A percentile compares a stretch with the other conserved stretches of the same genome.
phyloP scores from a whole-genome alignment of 1,139 yeast genomes.

The Magnusiomyces fungicola region DNA sequence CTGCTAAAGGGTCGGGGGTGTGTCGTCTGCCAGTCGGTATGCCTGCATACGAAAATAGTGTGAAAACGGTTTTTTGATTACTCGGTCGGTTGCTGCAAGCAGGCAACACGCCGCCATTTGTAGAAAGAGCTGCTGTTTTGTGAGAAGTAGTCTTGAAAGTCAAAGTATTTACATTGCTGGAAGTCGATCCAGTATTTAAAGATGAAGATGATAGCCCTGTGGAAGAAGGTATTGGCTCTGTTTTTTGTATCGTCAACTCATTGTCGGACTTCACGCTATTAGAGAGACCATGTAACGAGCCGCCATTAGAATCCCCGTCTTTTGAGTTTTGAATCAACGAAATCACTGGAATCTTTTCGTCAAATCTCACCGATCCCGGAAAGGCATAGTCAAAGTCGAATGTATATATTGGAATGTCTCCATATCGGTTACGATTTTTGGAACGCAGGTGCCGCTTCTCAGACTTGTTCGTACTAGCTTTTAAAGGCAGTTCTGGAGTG shows the following conservation, averaged over 20 bases:
- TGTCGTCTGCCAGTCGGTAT: conserved; percentile 13
- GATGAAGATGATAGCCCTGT: not conserved
- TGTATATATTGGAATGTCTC: not conserved
- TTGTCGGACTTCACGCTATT: too few species aligned
- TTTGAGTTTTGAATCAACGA: not conserved
- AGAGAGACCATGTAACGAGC: not conserved
- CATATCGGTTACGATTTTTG: not conserved
- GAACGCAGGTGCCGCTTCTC: conserved; percentile 4
- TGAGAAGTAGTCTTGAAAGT: too few species aligned
- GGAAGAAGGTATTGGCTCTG: not conserved
- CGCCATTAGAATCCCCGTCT: not conserved
- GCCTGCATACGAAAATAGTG: conserved; percentile 11
- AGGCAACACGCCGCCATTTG: too few species aligned
- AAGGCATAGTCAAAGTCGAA: conserved; percentile 1
- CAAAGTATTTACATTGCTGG: not conserved
- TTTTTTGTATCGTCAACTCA: too few species aligned
- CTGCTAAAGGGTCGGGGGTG: conserved; percentile 11
- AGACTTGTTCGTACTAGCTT: not conserved
- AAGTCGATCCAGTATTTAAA: not conserved
- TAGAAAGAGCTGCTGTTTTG: too few species aligned
- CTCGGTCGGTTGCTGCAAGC: too few species aligned
- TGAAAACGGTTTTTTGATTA: conserved; percentile 4
- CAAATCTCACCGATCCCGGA: not conserved
- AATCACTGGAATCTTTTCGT: not conserved
- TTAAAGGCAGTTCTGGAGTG: too few species aligned